These are phyloP conservation scores for Phytophthora crassamura DNA, from an alignment of 352 stramenopile genomes.

Conservation along the genomic window DNA sequence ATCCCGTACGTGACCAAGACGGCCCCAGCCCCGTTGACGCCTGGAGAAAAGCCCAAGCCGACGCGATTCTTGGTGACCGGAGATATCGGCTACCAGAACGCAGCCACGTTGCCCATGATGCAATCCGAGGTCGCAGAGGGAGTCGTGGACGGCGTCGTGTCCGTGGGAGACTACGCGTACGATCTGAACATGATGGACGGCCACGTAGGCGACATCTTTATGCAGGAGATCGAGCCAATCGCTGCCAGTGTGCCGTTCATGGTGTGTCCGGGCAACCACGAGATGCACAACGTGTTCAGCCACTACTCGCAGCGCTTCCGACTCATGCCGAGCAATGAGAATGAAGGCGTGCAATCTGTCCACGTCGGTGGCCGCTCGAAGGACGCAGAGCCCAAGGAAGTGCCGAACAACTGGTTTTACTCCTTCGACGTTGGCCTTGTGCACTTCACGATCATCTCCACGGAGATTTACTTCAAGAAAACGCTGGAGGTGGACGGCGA, in stretches of 20 bases:
- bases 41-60: slow-evolving; percentile 40
- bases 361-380: slow-evolving; percentile 46
- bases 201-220: slow-evolving; percentile 89
- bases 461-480: slow-evolving; percentile 91
- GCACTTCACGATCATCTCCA: slow-evolving; percentile 88
- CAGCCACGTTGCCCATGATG: slow-evolving; percentile 89
- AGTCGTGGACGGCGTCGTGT: slow-evolving; percentile 81
- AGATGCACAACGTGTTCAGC: slow-evolving; percentile 83
- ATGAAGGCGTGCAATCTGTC: slow-evolving; percentile 60
- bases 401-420: slow-evolving; percentile 92
- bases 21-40: slow-evolving; percentile 37
- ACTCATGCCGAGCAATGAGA: slow-evolving; percentile 84
- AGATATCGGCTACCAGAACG: slow-evolving; percentile 92
- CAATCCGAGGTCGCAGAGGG: slow-evolving; percentile 84
- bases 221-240: slow-evolving; percentile 90
- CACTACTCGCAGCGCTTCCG: slow-evolving; percentile 90
- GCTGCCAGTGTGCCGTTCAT: slow-evolving; percentile 88
- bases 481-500: slow-evolving; percentile 54
- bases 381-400: slow-evolving; percentile 38
- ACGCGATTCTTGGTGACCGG: slow-evolving; percentile 83
- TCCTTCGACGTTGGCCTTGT: slow-evolving; percentile 88
- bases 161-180: slow-evolving; percentile 91
- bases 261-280: slow-evolving; percentile 92
- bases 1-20: slow-evolving; percentile 85
- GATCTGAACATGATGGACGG: slow-evolving; percentile 85